Conservation (phyloP, 106 monocot genomes). For the Hemerocallis citrina region DNA sequence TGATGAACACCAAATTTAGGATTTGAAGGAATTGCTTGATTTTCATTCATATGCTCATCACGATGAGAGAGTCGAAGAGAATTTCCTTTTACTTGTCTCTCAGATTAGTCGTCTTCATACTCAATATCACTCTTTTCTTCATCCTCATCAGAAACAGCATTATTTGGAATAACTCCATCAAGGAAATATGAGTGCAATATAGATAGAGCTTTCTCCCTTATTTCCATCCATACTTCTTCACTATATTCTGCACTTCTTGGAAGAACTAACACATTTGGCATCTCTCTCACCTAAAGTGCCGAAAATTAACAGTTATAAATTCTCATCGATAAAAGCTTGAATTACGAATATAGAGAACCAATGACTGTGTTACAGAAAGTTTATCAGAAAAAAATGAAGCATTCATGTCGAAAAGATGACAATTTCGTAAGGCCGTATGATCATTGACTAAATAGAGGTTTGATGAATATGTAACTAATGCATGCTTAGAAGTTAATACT, state of each 20-base stretch:
- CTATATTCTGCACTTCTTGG: constrained; percentile 96
- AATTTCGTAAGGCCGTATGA: no score
- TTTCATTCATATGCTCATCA: constrained; percentile 40
- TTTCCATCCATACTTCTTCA: constrained; percentile 99
- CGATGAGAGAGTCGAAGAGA: constrained; percentile 17
- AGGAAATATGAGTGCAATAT: constrained; percentile 72
- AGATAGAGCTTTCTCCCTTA: constrained; percentile 82
- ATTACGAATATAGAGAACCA: neutral
- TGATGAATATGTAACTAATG: no score
- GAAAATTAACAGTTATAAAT: neutral
- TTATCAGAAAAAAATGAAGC: no score
- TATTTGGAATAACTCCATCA: constrained; percentile 71
- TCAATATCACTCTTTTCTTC: constrained; percentile 53
- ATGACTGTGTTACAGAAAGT: no score
- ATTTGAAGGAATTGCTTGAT: constrained; percentile 26
- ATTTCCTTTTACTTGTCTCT: constrained; percentile 38
- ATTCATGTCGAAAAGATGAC: no score
- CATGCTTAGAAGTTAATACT: no score
- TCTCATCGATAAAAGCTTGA: neutral
- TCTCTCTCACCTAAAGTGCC: constrained; percentile 76
- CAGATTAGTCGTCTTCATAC: constrained; percentile 44
- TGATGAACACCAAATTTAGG: constrained; percentile 28
- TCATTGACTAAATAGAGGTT: no score
- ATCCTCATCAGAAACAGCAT: constrained; percentile 79
- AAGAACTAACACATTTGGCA: constrained; percentile 98